Evolutionary conservation across 805 yeast genomes (phyloP).

Genomic region (Saturnispora besseyi): DNA sequence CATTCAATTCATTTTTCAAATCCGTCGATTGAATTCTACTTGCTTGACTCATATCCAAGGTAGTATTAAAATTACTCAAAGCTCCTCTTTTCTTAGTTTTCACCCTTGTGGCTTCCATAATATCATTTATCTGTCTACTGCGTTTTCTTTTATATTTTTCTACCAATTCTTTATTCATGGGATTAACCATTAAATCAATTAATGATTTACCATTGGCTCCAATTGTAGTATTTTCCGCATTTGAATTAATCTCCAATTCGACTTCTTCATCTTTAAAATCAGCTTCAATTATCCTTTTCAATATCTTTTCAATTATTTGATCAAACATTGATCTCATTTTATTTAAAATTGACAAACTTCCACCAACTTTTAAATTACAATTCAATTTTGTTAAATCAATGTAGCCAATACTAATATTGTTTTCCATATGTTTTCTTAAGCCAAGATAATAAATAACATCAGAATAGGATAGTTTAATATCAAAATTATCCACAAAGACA

Average conservation of each 20-base stretch:
- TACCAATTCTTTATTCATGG: background rate
- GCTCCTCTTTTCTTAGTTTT: conserved; percentile 6
- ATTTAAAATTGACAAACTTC: background rate
- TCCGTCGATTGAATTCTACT: background rate
- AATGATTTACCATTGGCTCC: conserved; percentile 3
- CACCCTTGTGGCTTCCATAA: conserved; percentile 14
- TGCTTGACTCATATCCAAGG: background rate
- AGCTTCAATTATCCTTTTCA: background rate
- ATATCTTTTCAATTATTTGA: background rate
- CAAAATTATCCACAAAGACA: conserved; percentile 9
- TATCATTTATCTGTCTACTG: background rate
- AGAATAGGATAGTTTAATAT: background rate
- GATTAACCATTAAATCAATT: conserved; percentile 1
- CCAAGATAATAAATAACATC: conserved; percentile 8
- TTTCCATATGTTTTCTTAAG: background rate
- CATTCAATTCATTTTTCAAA: background rate
- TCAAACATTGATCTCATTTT: conserved; percentile 1
- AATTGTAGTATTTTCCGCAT: background rate
- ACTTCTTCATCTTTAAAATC: background rate
- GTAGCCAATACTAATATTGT: conserved; percentile 8
- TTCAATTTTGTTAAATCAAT: conserved; percentile 3
- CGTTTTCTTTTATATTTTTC: background rate
- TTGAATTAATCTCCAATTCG: background rate
- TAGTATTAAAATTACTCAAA: background rate
- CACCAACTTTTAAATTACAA: background rate